phyloP scores from a whole-genome alignment of 495 filamentous ascomycete species.

The Aspergillus mulundensis region DNA sequence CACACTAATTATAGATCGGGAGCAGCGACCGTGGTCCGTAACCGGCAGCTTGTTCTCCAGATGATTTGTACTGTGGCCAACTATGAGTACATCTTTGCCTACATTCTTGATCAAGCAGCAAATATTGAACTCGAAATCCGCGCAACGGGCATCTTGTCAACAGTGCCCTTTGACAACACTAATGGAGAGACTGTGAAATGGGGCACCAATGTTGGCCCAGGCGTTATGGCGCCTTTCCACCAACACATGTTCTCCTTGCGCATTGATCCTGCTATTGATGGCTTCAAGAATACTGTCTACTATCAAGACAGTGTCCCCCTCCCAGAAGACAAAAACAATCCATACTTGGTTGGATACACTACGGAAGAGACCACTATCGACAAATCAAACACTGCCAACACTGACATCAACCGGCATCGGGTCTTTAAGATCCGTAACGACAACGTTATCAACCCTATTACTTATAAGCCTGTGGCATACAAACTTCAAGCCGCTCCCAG shows the following conservation, averaged over 20 bases:
- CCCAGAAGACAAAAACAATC: slow-evolving; percentile 71
- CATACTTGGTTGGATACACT: slow-evolving; percentile 73
- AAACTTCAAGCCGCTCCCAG: slow-evolving; percentile 71
- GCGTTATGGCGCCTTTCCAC: slow-evolving; percentile 73
- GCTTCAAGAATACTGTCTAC: slow-evolving; percentile 63
- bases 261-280: slow-evolving; percentile 78
- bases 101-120: slow-evolving; percentile 80
- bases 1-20: slow-evolving; percentile 64
- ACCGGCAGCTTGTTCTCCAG: slow-evolving; percentile 62
- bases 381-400: slow-evolving; percentile 59
- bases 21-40: slow-evolving; percentile 55
- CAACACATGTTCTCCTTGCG: slow-evolving; percentile 91
- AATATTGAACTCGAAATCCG: slow-evolving; percentile 76
- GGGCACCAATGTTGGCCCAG: slow-evolving; percentile 84
- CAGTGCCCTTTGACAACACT: slow-evolving; percentile 66
- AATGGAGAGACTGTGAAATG: slow-evolving; percentile 59
- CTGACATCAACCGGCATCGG: slow-evolving; percentile 59
- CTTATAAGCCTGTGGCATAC: slow-evolving; percentile 72
- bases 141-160: slow-evolving; percentile 83
- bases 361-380: slow-evolving; percentile 57
- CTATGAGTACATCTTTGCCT: slow-evolving; percentile 83
- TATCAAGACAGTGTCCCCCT: slow-evolving; percentile 71
- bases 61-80: slow-evolving; percentile 76
- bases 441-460: slow-evolving; percentile 61
- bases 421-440: slow-evolving; percentile 80